These are phyloP conservation scores for Ophiostoma himal-ulmi DNA, from an alignment of 2,329 filamentous ascomycete species.

Conservation along the genomic window DNA sequence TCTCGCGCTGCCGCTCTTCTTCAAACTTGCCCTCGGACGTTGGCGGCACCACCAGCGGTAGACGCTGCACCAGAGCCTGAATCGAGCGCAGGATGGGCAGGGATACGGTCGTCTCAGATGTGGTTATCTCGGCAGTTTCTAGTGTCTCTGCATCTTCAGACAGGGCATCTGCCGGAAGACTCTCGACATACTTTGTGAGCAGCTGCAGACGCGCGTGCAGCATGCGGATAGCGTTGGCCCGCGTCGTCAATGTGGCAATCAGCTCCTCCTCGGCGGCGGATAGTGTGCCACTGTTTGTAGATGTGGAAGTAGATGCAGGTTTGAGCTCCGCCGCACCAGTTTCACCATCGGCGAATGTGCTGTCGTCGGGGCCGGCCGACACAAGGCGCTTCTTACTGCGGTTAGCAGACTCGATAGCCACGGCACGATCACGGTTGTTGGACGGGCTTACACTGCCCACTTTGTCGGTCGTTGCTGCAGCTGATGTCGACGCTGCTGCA, in stretches of 20 bases:
- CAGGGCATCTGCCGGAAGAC: constrained; percentile 58
- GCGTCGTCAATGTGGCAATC: constrained; percentile 67
- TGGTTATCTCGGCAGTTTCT: constrained; percentile 28
- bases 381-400: constrained; percentile 41
- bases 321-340: not conserved
- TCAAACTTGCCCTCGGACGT: constrained; percentile 56
- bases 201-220: constrained; percentile 71
- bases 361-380: constrained; percentile 29
- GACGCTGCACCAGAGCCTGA: constrained; percentile 74
- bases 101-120: constrained; percentile 40
- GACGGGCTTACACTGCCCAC: not conserved
- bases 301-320: not conserved
- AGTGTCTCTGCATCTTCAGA: constrained; percentile 29
- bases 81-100: constrained; percentile 80
- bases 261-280: constrained; percentile 56
- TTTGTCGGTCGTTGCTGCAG: not conserved
- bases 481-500: not conserved
- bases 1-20: constrained; percentile 66
- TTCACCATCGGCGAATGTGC: constrained; percentile 15
- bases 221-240: constrained; percentile 91
- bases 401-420: constrained; percentile 25
- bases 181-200: constrained; percentile 68
- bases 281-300: constrained; percentile 32
- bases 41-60: constrained; percentile 73
- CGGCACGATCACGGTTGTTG: constrained; percentile 25